Evolutionary conservation across 177 flowering plant genomes (phyloP).

Genomic region (Telopea speciosissima): DNA sequence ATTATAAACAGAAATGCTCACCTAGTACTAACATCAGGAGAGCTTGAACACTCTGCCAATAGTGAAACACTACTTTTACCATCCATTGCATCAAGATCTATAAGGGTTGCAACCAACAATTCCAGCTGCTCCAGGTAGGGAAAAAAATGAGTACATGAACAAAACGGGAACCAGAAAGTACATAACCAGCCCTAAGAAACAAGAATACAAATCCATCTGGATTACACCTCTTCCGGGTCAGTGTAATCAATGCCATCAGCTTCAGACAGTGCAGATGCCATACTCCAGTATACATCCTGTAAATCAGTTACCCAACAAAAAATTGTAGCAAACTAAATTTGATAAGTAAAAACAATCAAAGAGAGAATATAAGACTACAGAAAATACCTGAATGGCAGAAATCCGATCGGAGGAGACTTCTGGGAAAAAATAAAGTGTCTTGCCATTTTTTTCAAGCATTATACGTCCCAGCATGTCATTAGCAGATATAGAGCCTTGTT

Average conservation of each 20-base stretch:
- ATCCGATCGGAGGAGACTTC: constrained; percentile 78
- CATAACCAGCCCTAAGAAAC: not conserved
- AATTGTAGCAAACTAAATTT: not conserved
- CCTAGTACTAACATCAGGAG: constrained; percentile 90
- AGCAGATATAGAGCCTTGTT: constrained; percentile 31
- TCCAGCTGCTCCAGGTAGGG: constrained; percentile 60
- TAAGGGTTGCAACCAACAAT: constrained; percentile 73
- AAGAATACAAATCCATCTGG: constrained; percentile 2
- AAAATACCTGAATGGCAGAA: constrained; percentile 72
- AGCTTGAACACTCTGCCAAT: constrained; percentile 86
- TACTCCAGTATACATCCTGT: constrained; percentile 85
- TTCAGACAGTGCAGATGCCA: constrained; percentile 89
- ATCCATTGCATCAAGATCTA: constrained; percentile 99
- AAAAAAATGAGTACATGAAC: constrained; percentile 10
- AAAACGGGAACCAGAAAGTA: not conserved
- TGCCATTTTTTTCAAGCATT: constrained; percentile 89
- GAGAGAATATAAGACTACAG: constrained; percentile 1
- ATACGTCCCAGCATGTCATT: constrained; percentile 31
- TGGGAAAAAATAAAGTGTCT: constrained; percentile 49
- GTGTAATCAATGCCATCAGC: constrained; percentile 96
- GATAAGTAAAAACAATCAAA: not conserved
- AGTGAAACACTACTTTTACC: constrained; percentile 89
- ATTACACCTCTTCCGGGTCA: constrained; percentile 84
- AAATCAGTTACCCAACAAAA: not conserved
- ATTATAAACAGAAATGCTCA: constrained; percentile 13